Evolutionary conservation across 345 rosid species (phyloP).

Genomic region (Orychophragmus violaceus): DNA sequence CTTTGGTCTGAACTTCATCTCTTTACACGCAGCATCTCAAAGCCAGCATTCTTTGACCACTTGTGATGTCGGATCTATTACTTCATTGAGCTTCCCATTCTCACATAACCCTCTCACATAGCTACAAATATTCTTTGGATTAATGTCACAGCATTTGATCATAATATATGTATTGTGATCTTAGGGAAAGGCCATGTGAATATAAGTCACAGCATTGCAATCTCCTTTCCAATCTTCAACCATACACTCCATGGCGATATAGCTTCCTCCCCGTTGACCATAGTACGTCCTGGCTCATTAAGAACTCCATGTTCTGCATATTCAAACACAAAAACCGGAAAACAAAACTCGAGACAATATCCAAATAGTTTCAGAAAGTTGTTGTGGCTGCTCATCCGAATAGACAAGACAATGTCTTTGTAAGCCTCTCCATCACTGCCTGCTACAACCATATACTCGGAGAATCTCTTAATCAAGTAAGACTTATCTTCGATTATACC

Average conservation of each 20-base stretch:
- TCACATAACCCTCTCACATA: too few species aligned
- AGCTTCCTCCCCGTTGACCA: background rate
- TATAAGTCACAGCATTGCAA: slow-evolving; percentile 11
- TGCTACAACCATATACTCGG: background rate
- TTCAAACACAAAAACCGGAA: slow-evolving; percentile 11
- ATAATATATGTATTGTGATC: slow-evolving; percentile 6
- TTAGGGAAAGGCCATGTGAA: slow-evolving; percentile 1
- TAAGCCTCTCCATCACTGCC: background rate
- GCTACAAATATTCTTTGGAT: too few species aligned
- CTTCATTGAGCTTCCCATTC: too few species aligned
- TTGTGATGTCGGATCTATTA: too few species aligned
- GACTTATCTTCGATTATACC: background rate
- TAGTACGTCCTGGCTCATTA: background rate
- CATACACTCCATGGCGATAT: background rate
- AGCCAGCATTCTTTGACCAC: too few species aligned
- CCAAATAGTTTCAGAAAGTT: slow-evolving; percentile 13
- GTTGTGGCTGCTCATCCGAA: slow-evolving; percentile 5
- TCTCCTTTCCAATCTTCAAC: background rate
- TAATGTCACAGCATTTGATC: too few species aligned
- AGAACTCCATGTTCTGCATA: background rate
- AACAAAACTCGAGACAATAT: background rate
- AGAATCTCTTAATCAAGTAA: slow-evolving; percentile 12
- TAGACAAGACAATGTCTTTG: background rate
- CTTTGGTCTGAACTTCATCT: background rate
- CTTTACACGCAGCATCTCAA: background rate